phyloP scores from a whole-genome alignment of 1,284 basidiomycete genomes.

The Rhizopogon parksii region DNA sequence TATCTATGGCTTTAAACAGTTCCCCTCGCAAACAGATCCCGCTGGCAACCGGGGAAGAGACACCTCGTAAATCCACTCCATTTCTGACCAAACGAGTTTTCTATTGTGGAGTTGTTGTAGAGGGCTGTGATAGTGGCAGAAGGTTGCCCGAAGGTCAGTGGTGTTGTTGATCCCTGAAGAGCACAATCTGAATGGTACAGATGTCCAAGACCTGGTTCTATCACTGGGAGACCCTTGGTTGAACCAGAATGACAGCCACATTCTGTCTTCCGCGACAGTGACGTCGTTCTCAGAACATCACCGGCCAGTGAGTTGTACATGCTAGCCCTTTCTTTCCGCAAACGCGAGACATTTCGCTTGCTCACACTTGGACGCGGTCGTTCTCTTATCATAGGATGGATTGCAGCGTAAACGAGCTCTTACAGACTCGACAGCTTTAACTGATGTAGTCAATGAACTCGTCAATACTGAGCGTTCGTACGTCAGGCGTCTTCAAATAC shows the following conservation, averaged over 20 bases:
- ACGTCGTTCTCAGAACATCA: constrained; percentile 29
- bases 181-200: constrained; percentile 30
- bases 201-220: constrained; percentile 71
- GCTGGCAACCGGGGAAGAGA: constrained; percentile 58
- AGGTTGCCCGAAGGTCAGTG: constrained; percentile 61
- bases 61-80: constrained; percentile 33
- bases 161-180: not conserved
- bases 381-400: constrained; percentile 30
- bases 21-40: constrained; percentile 70
- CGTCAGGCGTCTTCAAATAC: constrained; percentile 63
- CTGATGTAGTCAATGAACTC: constrained; percentile 69
- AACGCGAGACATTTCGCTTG: not conserved
- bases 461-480: constrained; percentile 74
- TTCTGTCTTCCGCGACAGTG: constrained; percentile 36
- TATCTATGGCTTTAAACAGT: constrained; percentile 36
- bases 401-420: constrained; percentile 47
- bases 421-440: constrained; percentile 56
- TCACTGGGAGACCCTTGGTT: constrained; percentile 63
- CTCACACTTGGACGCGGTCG: constrained; percentile 11
- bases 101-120: constrained; percentile 76
- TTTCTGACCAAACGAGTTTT: constrained; percentile 64
- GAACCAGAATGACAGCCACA: constrained; percentile 35
- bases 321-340: not conserved
- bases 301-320: constrained; percentile 35
- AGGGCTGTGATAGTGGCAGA: constrained; percentile 62